Conservation (phyloP, 139 green algal species). For the Axilococcus clingmanii region DNA sequence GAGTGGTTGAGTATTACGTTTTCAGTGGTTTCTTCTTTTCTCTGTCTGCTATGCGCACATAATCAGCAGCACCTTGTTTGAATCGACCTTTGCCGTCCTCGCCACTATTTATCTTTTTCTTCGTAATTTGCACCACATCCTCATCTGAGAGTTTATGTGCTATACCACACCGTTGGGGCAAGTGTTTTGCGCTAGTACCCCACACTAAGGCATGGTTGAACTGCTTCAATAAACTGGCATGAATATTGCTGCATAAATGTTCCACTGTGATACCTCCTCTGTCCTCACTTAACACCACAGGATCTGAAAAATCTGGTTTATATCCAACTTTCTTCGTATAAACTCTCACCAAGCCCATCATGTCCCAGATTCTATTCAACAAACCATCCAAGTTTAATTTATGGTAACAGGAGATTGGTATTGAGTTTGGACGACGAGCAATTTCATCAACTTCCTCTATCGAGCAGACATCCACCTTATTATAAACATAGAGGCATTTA, state of each 20-base stretch:
- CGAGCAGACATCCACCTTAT: constrained; percentile 78
- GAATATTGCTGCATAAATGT: constrained; percentile 77
- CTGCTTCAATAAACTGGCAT: constrained; percentile 61
- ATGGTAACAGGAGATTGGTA: constrained; percentile 80
- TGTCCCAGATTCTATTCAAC: constrained; percentile 88
- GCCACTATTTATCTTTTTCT: constrained; percentile 74
- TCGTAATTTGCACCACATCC: constrained; percentile 93
- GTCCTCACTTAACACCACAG: constrained; percentile 79
- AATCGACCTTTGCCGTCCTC: constrained; percentile 70
- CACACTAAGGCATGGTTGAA: constrained; percentile 96
- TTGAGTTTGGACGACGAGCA: constrained; percentile 56
- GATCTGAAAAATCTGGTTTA: constrained; percentile 93
- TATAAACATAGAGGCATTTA: constrained; percentile 98
- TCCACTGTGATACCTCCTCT: constrained; percentile 80
- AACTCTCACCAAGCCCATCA: constrained; percentile 86
- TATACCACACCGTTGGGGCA: constrained; percentile 76
- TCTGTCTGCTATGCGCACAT: constrained; percentile 75
- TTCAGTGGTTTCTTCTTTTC: constrained; percentile 96
- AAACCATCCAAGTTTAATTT: constrained; percentile 90
- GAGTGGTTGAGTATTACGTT: constrained; percentile 42
- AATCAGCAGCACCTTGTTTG: constrained; percentile 54
- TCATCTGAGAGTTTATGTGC: constrained; percentile 59
- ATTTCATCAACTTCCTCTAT: constrained; percentile 96
- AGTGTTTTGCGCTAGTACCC: constrained; percentile 89
- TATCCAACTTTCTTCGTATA: constrained; percentile 93